Evolutionary conservation across 805 yeast species (phyloP).

Genomic region (Blastobotrys chiropterorum): DNA sequence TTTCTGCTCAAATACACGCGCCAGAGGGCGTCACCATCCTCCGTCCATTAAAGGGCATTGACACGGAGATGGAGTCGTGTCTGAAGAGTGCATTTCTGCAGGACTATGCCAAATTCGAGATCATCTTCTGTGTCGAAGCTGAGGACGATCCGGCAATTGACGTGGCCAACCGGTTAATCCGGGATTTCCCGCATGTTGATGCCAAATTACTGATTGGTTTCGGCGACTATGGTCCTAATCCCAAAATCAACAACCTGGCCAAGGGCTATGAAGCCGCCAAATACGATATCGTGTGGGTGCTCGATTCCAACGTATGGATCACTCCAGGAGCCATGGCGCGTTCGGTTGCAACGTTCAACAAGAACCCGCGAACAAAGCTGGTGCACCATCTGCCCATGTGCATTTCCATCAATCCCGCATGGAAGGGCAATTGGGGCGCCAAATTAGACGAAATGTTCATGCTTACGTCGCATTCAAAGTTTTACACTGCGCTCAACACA

Average conservation of each 20-base stretch:
- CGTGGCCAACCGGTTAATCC: constrained; percentile 44
- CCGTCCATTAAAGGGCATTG: constrained; percentile 80
- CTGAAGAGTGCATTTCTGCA: constrained; percentile 63
- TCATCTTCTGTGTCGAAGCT: constrained; percentile 70
- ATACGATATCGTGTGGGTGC: constrained; percentile 73
- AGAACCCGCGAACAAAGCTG: constrained; percentile 42
- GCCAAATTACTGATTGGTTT: constrained; percentile 52
- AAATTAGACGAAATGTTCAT: constrained; percentile 79
- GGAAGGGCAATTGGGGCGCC: constrained; percentile 46
- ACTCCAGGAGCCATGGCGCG: constrained; percentile 56
- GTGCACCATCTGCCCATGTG: constrained; percentile 73
- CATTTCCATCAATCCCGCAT: constrained; percentile 33
- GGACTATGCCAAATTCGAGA: constrained; percentile 63
- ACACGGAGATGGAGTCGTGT: constrained; percentile 65
- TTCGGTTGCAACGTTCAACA: constrained; percentile 47
- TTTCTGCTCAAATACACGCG: no score
- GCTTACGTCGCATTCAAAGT: constrained; percentile 77
- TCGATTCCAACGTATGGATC: constrained; percentile 83
- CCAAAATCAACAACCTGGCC: constrained; percentile 81
- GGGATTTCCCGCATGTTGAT: constrained; percentile 50
- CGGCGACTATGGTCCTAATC: constrained; percentile 67
- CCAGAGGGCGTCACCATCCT: constrained; percentile 62
- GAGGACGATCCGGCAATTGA: constrained; percentile 58
- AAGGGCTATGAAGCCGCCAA: constrained; percentile 68
- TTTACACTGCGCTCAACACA: constrained; percentile 72